Base-by-base conservation (phyloP, 2,329 filamentous ascomycete species). In the Colletotrichum sp. region DNA sequence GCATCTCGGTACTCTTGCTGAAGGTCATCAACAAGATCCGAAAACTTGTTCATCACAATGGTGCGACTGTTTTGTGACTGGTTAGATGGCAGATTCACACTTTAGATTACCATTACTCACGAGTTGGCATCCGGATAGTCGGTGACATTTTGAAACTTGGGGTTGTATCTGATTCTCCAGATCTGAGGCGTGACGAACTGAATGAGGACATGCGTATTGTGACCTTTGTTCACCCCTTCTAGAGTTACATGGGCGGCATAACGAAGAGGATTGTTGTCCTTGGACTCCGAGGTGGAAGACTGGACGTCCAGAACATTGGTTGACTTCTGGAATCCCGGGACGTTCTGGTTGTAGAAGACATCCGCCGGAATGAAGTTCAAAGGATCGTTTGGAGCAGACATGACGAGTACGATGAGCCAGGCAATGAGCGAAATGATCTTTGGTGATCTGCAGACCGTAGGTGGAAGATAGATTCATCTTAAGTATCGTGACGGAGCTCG, bases 401-500 rank as follows among this genome's bases (percentile, higher is more conserved):
- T 49, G 18, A 49, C 6, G 44, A 3, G 0, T 10, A 3, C 18
- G 44, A 21, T 49, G 44, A 21, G 8, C 39, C 39, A 44, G 18
- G 39, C 5, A 44, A 21, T 10, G 44, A 49, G 1, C 21, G 6
- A 49, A 18, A 49, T 49, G 44, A 49, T 49, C 44, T 4, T 21
- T 49, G 18, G 44, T 12, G 5, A 21, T 49, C 2, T 49, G 3
- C 5, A 6, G 2, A n/a, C 9, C 0, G 1, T 0, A 49, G n/a
- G 44, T 21, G n/a, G 18, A 12, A 3, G 44, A 49, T 49, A 0
- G 18, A 10, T 49, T 4, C 44, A 12, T 49, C 1, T 49, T 1
- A 30, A 30, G 28, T 30, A 30, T 26, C 26, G 26, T 7, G 5
- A 26, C 5, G 26, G 26, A 26, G 26, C 26, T 26, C 5, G 26